A percentile compares a stretch with the other conserved stretches of the same genome.
Conservation (phyloP, 345 rosid species). For the Lepidium africanum region DNA sequence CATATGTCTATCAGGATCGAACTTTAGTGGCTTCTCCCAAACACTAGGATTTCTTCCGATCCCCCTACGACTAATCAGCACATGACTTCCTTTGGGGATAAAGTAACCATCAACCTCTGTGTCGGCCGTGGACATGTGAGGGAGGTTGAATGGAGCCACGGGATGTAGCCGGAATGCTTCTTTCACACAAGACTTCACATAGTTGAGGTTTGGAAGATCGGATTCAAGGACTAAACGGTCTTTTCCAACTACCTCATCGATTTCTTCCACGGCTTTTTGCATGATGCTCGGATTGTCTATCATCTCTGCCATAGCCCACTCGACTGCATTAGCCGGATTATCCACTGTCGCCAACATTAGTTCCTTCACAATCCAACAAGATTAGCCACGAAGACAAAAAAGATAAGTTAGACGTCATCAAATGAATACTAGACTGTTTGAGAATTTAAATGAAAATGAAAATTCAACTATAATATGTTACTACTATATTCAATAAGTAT, state of each 20-base stretch:
- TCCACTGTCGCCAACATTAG: slow-evolving; percentile 45
- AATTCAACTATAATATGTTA: too few species aligned
- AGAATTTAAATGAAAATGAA: background rate
- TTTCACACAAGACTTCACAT: slow-evolving; percentile 42
- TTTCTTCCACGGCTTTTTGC: slow-evolving; percentile 34
- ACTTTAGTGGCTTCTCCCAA: slow-evolving; percentile 43
- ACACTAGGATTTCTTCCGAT: slow-evolving; percentile 42
- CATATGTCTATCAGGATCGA: slow-evolving; percentile 43
- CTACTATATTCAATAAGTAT: background rate
- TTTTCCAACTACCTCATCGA: slow-evolving; percentile 41
- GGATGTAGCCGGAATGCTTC: slow-evolving; percentile 57
- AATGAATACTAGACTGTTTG: background rate
- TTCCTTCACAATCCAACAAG: slow-evolving; percentile 33
- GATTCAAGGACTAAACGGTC: slow-evolving; percentile 46
- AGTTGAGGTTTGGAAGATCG: slow-evolving; percentile 36
- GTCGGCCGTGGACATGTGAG: slow-evolving; percentile 34
- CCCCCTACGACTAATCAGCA: slow-evolving; percentile 34
- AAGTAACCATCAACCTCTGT: slow-evolving; percentile 31
- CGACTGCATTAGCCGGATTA: slow-evolving; percentile 49
- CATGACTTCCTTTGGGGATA: slow-evolving; percentile 51
- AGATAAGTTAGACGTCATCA: background rate
- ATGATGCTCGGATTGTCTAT: slow-evolving; percentile 39
- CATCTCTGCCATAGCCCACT: slow-evolving; percentile 58
- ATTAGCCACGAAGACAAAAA: background rate
- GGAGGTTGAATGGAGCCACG: slow-evolving; percentile 33